Evolutionary conservation across 352 stramenopile species (phyloP).

Genomic region (Phytopythium cucurbitacearum): DNA sequence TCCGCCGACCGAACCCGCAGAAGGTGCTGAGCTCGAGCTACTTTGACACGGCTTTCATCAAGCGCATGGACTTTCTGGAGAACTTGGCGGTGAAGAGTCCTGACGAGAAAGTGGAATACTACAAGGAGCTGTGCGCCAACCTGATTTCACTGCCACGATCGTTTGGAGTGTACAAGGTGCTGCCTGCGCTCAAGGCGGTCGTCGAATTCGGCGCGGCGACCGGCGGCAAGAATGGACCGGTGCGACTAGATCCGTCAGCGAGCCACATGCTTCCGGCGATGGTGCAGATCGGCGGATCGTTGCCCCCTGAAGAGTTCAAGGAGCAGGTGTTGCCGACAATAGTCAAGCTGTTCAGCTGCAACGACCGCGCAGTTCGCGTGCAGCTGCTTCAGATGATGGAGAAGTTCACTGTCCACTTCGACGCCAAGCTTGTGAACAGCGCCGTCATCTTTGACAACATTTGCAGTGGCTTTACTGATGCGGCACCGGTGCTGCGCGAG

Average conservation of each 20-base stretch:
- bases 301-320: conserved; percentile 83
- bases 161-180: conserved; percentile 85
- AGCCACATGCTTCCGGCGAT: conserved; percentile 87
- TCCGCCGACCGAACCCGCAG: conserved; percentile 69
- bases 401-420: conserved; percentile 84
- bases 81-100: conserved; percentile 91
- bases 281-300: conserved; percentile 78
- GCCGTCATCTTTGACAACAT: conserved; percentile 88
- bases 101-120: conserved; percentile 93
- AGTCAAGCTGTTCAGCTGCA: conserved; percentile 89
- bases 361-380: conserved; percentile 87
- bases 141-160: conserved; percentile 55
- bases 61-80: conserved; percentile 92
- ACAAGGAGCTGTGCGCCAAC: conserved; percentile 89
- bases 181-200: conserved; percentile 77
- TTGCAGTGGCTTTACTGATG: conserved; percentile 90
- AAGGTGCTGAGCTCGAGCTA: conserved; percentile 88
- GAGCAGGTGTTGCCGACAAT: conserved; percentile 86
- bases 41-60: conserved; percentile 92
- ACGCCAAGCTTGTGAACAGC: conserved; percentile 90
- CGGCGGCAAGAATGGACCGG: conserved; percentile 46
- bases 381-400: conserved; percentile 92
- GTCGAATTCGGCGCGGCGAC: conserved; percentile 73
- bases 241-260: conserved; percentile 81
- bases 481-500: conserved; percentile 82